phyloP scores from a whole-genome alignment of 177 flowering plant species.

The Vitis hybrid region DNA sequence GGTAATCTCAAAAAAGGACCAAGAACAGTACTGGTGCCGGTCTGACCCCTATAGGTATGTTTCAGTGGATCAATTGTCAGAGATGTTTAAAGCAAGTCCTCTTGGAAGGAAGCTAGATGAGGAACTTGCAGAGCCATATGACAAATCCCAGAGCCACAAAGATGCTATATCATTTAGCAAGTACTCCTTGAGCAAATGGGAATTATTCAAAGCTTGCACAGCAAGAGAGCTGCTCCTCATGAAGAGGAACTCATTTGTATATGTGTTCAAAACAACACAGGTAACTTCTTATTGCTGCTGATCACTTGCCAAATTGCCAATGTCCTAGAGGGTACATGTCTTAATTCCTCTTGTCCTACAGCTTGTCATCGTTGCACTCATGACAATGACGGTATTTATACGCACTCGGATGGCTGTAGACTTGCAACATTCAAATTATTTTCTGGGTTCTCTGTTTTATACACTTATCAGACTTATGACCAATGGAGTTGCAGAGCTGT shows the following conservation, averaged over 20 bases:
- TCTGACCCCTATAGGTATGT: conserved; percentile 34
- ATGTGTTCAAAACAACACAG: conserved; percentile 46
- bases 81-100: conserved; percentile 25
- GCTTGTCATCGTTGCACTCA: conserved; percentile 34
- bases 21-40: conserved; percentile 55
- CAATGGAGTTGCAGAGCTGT: conserved; percentile 48
- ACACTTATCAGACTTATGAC: conserved; percentile 33
- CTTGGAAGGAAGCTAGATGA: conserved; percentile 31
- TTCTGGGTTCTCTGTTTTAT: conserved; percentile 40
- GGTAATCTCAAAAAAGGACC: conserved; percentile 62
- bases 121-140: conserved; percentile 39
- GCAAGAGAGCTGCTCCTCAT: conserved; percentile 58
- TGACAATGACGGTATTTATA: conserved; percentile 47
- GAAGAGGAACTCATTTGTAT: conserved; percentile 52
- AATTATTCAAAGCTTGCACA: conserved; percentile 53
- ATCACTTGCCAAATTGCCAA: neutral
- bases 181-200: conserved; percentile 41
- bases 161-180: conserved; percentile 33
- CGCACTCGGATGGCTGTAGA: conserved; percentile 34
- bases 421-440: conserved; percentile 19
- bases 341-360: conserved; percentile 11
- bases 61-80: conserved; percentile 31
- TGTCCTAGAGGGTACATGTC: neutral
- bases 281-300: conserved; percentile 11
- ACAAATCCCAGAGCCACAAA: conserved; percentile 25